Conservation (phyloP, 805 yeast species). For the Wickerhamiella galacta region DNA sequence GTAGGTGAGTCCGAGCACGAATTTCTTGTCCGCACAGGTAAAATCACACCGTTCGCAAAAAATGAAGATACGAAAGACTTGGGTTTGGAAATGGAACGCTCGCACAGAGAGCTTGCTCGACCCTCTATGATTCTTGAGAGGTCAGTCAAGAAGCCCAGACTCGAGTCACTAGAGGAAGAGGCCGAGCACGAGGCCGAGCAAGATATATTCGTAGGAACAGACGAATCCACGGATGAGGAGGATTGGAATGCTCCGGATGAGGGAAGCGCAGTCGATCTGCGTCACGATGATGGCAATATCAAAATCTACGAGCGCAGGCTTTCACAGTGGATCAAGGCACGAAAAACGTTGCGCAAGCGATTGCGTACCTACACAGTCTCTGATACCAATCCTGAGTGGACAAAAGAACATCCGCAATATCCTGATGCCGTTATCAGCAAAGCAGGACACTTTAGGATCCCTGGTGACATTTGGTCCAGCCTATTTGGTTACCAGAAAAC, state of each 20-base stretch:
- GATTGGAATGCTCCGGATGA: no score
- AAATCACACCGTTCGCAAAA: constrained; percentile 82
- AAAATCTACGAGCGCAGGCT: no score
- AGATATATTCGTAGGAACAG: constrained; percentile 12
- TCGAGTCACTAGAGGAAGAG: constrained; percentile 5
- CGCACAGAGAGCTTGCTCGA: constrained; percentile 24
- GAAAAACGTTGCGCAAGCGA: no score
- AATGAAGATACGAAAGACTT: constrained; percentile 13
- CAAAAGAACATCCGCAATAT: constrained; percentile 55
- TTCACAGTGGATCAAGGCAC: no score
- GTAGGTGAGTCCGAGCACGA: constrained; percentile 72
- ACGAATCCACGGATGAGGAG: constrained; percentile 5
- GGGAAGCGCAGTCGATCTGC: no score
- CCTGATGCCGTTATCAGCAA: constrained; percentile 62
- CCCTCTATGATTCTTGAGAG: constrained; percentile 10
- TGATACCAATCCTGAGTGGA: constrained; percentile 35
- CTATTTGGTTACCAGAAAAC: constrained; percentile 89
- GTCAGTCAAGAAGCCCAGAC: background rate
- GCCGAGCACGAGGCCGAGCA: constrained; percentile 9
- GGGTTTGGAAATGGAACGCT: constrained; percentile 28
- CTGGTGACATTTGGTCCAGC: constrained; percentile 80
- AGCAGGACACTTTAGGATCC: constrained; percentile 39
- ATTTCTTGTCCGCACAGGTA: constrained; percentile 71
- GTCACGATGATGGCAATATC: no score
- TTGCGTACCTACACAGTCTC: no score